phyloP scores from a whole-genome alignment of 371 early-diverging fungal genomes.

The Mortierella sp. region DNA sequence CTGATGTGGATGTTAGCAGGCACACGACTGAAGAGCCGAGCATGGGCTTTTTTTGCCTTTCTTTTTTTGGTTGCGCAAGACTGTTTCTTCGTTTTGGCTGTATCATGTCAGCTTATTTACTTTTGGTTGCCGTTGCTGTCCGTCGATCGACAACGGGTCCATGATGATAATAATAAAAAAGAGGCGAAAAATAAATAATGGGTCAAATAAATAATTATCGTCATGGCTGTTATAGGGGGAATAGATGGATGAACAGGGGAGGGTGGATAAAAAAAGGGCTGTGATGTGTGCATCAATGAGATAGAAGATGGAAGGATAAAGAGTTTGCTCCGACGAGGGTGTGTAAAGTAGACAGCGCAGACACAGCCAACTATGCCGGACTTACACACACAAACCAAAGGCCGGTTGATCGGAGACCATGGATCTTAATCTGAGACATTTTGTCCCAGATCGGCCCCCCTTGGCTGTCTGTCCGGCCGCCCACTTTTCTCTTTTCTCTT shows the following conservation, averaged over 20 bases:
- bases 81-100: neutral
- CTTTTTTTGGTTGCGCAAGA: neutral
- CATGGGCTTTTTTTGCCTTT: neutral
- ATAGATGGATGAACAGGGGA: neutral
- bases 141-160: neutral
- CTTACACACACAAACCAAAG: too few species aligned
- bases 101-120: conserved; percentile 1
- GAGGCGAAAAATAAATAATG: neutral
- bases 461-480: neutral
- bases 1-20: neutral
- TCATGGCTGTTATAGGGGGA: neutral
- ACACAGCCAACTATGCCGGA: neutral
- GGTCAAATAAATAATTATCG: neutral
- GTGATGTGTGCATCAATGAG: neutral
- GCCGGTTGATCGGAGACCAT: conserved; percentile 3
- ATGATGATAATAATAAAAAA: neutral
- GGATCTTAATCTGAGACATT: conserved; percentile 12
- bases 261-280: neutral
- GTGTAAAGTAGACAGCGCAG: neutral
- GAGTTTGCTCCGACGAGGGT: conserved; percentile 25
- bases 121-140: too few species aligned
- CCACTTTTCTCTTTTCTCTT: too few species aligned
- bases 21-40: neutral
- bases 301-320: neutral
- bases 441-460: conserved; percentile 9